Evolutionary conservation across 306 rosid genomes (phyloP), one percentile per base, ranked within the genome.

Genomic region (Vigna trinervia): DNA sequence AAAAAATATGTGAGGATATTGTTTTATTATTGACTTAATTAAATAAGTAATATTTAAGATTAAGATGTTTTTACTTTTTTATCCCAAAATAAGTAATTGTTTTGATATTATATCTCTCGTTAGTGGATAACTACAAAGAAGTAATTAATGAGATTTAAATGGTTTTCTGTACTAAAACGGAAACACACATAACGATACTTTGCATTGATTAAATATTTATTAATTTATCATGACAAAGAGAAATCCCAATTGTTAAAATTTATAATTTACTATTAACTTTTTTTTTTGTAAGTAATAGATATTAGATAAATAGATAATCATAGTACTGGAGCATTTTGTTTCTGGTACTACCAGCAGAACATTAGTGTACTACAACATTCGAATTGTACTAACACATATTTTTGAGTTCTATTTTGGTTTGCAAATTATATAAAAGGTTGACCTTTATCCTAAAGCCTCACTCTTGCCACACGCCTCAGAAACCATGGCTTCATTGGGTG

Each of bases 401-500:
- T 66, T 20, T 3, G 22, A 41, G 54, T 57, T 1, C 15, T 39
- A 72, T 23, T 57, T 74, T 28, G 17, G 19, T 8, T 0, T 14
- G 15, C 2, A 19, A 6, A 9, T 9, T 41, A 2, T n/a, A 12
- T 22, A 28, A 56, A 39, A 28, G 60, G 13, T 68, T 57, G 81
- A 78, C 76, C 61, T 5, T 43, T 67, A 32, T 56, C n/a, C 23
- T 17, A 71, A 57, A 56, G 12, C 69, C 57, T 15, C 68, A 28
- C 59, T 66, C 23, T 23, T 19, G 0, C 5, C 69, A 78, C 79
- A 61, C 54, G 20, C 51, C 1, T 39, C 34, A 1, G 4, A 26
- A 46, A 8, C 45, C n/a, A 78, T 69, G 82, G 76, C 76, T 12
- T 78, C 82, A 69, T 34, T 52, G 11, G 53, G 75, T 77, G 36